Evolutionary conservation across 164 flowering plant species (phyloP).

Genomic region (Magnolia changhungtana): DNA sequence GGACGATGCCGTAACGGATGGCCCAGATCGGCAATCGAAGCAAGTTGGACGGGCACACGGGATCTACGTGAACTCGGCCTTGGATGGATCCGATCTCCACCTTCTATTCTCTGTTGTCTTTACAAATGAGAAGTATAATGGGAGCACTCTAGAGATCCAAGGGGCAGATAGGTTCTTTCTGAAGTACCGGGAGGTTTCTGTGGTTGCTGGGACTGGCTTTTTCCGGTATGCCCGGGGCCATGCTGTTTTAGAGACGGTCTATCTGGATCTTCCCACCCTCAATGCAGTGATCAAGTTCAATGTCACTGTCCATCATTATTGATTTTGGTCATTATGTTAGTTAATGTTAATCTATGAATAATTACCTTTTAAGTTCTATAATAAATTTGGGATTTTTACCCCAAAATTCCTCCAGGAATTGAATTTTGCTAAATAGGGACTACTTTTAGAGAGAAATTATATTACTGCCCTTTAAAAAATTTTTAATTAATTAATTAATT

Average conservation of each 20-base stretch:
- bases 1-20: neutral
- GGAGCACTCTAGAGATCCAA: slow-evolving; percentile 5
- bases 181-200: neutral
- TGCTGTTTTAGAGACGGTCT: neutral
- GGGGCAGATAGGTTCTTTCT: slow-evolving; percentile 1
- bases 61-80: neutral
- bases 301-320: neutral
- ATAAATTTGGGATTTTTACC: no score
- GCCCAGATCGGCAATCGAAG: neutral
- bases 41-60: slow-evolving; percentile 5
- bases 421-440: no score
- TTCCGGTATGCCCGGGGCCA: slow-evolving; percentile 3
- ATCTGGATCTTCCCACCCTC: neutral
- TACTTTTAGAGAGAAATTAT: no score
- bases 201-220: neutral
- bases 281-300: slow-evolving; percentile 8
- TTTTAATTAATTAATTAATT: no score
- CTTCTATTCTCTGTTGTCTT: neutral
- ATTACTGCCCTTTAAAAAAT: no score
- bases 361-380: no score
- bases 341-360: no score
- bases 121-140: neutral
- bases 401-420: no score
- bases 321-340: neutral
- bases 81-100: slow-evolving; percentile 1